These are phyloP conservation scores for Berberis vulgaris DNA, from an alignment of 164 flowering plant species.

Conservation along the genomic window DNA sequence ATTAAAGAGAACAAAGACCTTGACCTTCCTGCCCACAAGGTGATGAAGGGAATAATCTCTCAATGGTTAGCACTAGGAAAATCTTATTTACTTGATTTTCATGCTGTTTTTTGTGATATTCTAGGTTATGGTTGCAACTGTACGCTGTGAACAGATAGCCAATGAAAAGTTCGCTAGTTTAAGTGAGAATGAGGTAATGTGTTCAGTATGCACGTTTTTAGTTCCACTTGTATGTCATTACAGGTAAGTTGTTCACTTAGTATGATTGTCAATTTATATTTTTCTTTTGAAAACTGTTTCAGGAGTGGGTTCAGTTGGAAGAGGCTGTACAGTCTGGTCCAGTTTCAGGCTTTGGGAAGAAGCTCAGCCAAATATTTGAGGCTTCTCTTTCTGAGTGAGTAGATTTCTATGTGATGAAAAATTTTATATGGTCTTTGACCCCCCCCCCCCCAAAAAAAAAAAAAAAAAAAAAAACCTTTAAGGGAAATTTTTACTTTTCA, in stretches of 20 bases:
- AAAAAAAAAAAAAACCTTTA: too few species aligned
- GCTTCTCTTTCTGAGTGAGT: conserved; percentile 69
- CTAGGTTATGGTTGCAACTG: conserved; percentile 99
- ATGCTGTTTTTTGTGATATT: conserved; percentile 6
- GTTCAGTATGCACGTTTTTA: background rate
- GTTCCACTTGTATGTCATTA: too few species aligned
- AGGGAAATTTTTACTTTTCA: too few species aligned
- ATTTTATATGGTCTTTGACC: too few species aligned
- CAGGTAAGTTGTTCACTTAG: too few species aligned
- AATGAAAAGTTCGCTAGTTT: conserved; percentile 62
- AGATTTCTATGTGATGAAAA: background rate
- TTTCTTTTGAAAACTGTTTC: conserved; percentile 1
- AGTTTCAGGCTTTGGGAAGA: conserved; percentile 82
- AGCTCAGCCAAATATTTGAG: conserved; percentile 55
- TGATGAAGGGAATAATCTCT: conserved; percentile 10
- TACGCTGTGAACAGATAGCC: conserved; percentile 98
- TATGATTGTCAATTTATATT: background rate
- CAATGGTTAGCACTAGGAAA: background rate
- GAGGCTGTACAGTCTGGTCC: conserved; percentile 68
- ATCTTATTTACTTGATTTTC: background rate
- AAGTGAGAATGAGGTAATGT: conserved; percentile 51
- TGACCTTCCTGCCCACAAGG: conserved; percentile 99
- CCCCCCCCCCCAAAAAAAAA: too few species aligned
- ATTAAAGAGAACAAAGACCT: conserved; percentile 97
- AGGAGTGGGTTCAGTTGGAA: conserved; percentile 78